These are phyloP conservation scores for Ettlia oleoabundans DNA, from an alignment of 139 green algal genomes.

Conservation along the genomic window DNA sequence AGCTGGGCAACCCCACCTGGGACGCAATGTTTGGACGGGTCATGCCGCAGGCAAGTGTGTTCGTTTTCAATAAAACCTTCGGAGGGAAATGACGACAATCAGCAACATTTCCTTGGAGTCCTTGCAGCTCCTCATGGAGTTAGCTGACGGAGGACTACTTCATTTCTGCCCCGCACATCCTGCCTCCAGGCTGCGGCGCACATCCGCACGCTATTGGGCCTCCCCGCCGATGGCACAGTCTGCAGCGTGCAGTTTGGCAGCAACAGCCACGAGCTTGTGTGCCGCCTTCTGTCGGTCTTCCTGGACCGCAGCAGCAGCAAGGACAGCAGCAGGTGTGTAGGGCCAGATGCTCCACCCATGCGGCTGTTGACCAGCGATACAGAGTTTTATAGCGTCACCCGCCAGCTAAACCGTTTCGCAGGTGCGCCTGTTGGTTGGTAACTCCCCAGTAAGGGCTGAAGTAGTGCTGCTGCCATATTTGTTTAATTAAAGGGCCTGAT, in stretches of 20 bases:
- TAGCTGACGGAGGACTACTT: too few species aligned
- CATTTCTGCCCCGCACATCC: too few species aligned
- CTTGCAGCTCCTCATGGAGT: too few species aligned
- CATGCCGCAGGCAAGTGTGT: conserved; percentile 26
- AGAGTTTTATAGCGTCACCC: conserved; percentile 35
- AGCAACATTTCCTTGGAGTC: too few species aligned
- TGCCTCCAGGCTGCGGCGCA: conserved; percentile 1
- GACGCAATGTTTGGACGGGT: conserved; percentile 23
- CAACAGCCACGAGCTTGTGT: conserved; percentile 43
- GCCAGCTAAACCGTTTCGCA: conserved; percentile 37
- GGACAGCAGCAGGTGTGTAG: too few species aligned
- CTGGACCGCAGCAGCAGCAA: neutral
- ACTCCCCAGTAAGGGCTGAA: too few species aligned
- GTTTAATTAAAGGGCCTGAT: too few species aligned
- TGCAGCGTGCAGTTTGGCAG: conserved; percentile 39
- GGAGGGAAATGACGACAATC: too few species aligned
- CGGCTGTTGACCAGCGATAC: conserved; percentile 20
- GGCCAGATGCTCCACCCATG: neutral
- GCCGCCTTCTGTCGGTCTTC: conserved; percentile 12
- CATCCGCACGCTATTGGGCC: conserved; percentile 15
- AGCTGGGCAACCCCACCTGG: conserved; percentile 40
- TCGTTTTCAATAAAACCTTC: neutral
- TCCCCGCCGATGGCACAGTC: neutral
- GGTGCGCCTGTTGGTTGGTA: too few species aligned
- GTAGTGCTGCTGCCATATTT: too few species aligned